phyloP scores from a whole-genome alignment of 2,329 filamentous ascomycete species.

The Macrophomina phaseolina region DNA sequence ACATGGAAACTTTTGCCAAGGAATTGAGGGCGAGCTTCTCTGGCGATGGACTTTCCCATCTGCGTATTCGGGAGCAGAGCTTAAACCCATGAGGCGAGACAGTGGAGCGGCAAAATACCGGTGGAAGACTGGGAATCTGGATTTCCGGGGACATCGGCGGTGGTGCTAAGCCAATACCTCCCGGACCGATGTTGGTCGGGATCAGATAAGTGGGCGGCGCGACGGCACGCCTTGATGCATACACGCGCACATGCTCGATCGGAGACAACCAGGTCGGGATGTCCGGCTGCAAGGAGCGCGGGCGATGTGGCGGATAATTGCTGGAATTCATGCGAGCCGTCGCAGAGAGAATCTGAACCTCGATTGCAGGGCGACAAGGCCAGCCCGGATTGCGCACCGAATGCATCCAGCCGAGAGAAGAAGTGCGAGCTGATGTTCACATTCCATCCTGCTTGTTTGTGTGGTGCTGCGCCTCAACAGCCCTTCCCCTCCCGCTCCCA shows the following conservation, averaged over 20 bases:
- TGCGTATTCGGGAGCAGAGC: neutral
- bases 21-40: neutral
- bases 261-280: too few species aligned
- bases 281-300: too few species aligned
- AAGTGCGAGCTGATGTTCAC: neutral
- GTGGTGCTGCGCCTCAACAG: neutral
- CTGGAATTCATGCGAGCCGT: too few species aligned
- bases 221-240: neutral
- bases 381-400: neutral
- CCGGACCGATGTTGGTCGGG: neutral
- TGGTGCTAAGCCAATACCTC: too few species aligned
- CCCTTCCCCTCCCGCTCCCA: neutral
- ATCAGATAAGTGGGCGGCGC: neutral
- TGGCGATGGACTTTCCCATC: neutral
- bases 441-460: neutral
- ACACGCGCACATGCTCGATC: neutral
- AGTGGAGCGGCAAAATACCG: too few species aligned
- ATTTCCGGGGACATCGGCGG: neutral
- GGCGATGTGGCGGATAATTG: too few species aligned
- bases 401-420: conserved; percentile 1
- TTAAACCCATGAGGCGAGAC: neutral
- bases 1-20: neutral
- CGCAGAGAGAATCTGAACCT: too few species aligned
- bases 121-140: neutral
- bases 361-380: neutral